Conservation (phyloP, 2,329 filamentous ascomycete species). For the Penicillium fuscoglaucum region DNA sequence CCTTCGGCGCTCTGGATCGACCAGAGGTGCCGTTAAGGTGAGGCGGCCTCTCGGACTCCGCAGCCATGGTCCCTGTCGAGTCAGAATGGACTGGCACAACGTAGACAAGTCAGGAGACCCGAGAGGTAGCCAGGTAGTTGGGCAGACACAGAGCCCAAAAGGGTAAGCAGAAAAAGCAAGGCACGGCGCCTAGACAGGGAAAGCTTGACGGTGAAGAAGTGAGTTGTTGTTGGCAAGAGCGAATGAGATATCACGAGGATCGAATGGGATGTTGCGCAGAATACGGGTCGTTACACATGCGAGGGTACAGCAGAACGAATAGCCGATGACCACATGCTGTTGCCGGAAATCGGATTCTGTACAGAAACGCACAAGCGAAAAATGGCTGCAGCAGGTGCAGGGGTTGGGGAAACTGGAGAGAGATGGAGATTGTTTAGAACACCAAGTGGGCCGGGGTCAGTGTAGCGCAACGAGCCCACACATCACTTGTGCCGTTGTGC, state of each 20-base stretch:
- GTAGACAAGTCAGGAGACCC: constrained; percentile 38
- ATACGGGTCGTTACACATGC: constrained; percentile 36
- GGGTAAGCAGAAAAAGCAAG: constrained; percentile 25
- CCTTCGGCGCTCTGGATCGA: constrained; percentile 31
- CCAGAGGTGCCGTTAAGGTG: constrained; percentile 33
- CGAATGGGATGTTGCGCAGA: constrained; percentile 30
- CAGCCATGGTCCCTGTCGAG: constrained; percentile 35
- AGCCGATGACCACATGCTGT: constrained; percentile 39
- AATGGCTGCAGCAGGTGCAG: constrained; percentile 12
- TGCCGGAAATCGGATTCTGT: constrained; percentile 5
- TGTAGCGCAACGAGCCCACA: constrained; percentile 12
- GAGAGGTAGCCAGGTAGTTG: constrained; percentile 35
- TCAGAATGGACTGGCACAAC: constrained; percentile 31
- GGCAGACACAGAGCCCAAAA: constrained; percentile 25
- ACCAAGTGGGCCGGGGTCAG: constrained; percentile 12
- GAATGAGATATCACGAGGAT: constrained; percentile 22
- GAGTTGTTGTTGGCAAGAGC: constrained; percentile 18
- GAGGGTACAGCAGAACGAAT: constrained; percentile 33
- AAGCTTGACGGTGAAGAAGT: constrained; percentile 21
- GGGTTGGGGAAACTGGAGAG: constrained; percentile 14
- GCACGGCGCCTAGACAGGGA: constrained; percentile 19
- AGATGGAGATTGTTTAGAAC: constrained; percentile 14
- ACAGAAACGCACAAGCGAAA: constrained; percentile 8
- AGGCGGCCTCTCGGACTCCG: constrained; percentile 41
- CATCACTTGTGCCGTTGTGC: constrained; percentile 17